Evolutionary conservation across 176 grass and related monocot genomes (phyloP), one percentile per base, ranked within the genome.

Genomic region (Ensete ventricosum): DNA sequence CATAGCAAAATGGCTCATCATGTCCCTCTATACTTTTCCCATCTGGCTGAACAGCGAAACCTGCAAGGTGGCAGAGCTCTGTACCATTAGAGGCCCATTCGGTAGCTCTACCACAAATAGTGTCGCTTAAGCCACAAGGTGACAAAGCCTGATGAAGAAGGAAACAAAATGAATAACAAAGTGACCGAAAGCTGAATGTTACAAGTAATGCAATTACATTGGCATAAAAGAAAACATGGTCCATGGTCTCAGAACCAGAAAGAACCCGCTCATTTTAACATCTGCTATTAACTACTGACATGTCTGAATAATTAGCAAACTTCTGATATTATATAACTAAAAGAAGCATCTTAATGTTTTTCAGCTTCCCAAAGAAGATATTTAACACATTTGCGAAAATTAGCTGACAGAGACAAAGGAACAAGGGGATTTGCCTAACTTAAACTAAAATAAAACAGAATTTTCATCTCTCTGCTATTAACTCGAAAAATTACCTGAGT

Each of bases 1-100:
- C 91, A 86, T 99, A 99, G 78, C 95, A 94, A 84, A 99, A 94
- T 67, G 67, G 75, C n/a, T 81, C 83, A 85, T 82, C 80, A 79
- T 81, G 60, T 57, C 74, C 84, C 75, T 55, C 79, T 29, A 70
- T 72, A 34, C n/a, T 78, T 50, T 64, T 49, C 57, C 68, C 74
- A 64, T 72, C 82, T 81, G 67, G 54, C 83, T 99, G 88, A 71
- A 99, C 88, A 70, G 86, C 73, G 53, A 91, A 99, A 78, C 95
- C 95, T 71, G 91, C 89, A 80, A 89, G 81, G 62, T 1, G 82
- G 67, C 95, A 99, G 77, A 94, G 72, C 57, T 94, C 86, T 75
- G 91, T 94, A 69, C 90, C 91, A n/a, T 94, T 99, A 74, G 90
- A 94, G 67, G 83, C 84, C 91, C 95, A 94, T 75, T 94, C 86